Base-by-base conservation (phyloP, 352 stramenopile genomes). In the Globisporangium splendens region DNA sequence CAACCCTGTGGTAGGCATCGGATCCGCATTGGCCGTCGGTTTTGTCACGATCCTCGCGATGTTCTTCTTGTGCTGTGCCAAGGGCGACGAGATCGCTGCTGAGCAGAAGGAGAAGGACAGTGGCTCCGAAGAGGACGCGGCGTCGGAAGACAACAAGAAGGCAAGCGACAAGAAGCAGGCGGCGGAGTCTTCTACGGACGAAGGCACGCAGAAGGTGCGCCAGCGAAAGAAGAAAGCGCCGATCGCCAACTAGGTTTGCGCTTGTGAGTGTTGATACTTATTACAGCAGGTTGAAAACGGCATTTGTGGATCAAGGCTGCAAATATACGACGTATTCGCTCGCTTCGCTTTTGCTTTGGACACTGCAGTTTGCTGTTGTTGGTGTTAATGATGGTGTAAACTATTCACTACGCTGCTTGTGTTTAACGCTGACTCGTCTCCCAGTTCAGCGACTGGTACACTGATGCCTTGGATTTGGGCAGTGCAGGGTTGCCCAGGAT, bases 201-300 rank as follows among this genome's bases (percentile, higher is more conserved):
- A 72, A 58, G 48, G 70, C 59, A 58, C 75, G 39, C 64, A 72
- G 48, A 93, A 87, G 62, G 53, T 90, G 43, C 80, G 83, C 47
- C 83, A 89, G 68, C 79, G 83, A 61, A 91, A 91, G 71, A 77
- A 77, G 65, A 93, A 91, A 56, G 79, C 79, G 11, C 83, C 83
- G 17, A 82, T 85, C 50, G 79, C 79, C 39, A 79, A 92, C 56
- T 76, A 83, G 56, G 73, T 74, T 35, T 6, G 28, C 50, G 75
- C 71, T 44, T 17, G 12, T 43, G 47, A 8, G 17, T 42, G 15
- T 39, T 57, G 35, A 56, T 47, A 46, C 24, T 47, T 56, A 43
- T 21, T 28, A 11, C 31, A 51, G 13, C 18, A 51, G 14, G 20
- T 8, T 15, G 10, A 8, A 44, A 35, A 35, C 28, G 28, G 5